These are phyloP conservation scores for Boletus rubroflammeus DNA, from an alignment of 768 basidiomycete genomes.

Conservation along the genomic window DNA sequence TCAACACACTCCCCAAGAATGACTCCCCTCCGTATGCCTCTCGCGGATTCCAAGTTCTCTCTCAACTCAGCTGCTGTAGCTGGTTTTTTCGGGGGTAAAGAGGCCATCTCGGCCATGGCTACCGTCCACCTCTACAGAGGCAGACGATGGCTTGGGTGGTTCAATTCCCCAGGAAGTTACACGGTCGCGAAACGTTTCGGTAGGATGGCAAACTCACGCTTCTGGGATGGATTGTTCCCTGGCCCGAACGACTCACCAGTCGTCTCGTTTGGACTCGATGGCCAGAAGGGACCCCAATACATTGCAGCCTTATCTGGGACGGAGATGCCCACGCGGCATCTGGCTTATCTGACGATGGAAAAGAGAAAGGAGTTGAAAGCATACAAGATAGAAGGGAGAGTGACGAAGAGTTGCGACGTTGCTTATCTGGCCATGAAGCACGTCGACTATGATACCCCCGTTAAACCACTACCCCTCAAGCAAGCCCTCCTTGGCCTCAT, in stretches of 20 bases:
- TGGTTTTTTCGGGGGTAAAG: slow-evolving; percentile 36
- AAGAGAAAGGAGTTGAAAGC: neutral
- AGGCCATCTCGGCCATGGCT: slow-evolving; percentile 35
- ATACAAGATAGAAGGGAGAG: neutral
- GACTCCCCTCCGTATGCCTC: slow-evolving; percentile 12
- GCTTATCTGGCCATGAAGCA: slow-evolving; percentile 19
- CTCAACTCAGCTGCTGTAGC: slow-evolving; percentile 32
- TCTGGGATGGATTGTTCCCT: slow-evolving; percentile 35
- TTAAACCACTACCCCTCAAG: neutral
- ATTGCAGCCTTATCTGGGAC: slow-evolving; percentile 31
- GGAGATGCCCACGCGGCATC: slow-evolving; percentile 25
- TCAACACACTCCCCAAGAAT: neutral
- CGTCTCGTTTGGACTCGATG: slow-evolving; percentile 29
- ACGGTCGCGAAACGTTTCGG: slow-evolving; percentile 32
- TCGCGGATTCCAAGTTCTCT: slow-evolving; percentile 7
- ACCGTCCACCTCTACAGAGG: slow-evolving; percentile 30
- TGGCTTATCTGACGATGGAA: slow-evolving; percentile 26
- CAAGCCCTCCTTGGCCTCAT: slow-evolving; percentile 16
- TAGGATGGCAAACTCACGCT: slow-evolving; percentile 25
- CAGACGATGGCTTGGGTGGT: slow-evolving; percentile 35
- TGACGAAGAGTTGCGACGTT: slow-evolving; percentile 10
- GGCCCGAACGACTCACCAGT: slow-evolving; percentile 25
- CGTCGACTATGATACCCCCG: neutral
- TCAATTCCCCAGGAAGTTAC: slow-evolving; percentile 35
- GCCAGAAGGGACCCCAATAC: slow-evolving; percentile 29